Conservation (phyloP, 768 basidiomycete genomes). For the Crucibulum laeve region DNA sequence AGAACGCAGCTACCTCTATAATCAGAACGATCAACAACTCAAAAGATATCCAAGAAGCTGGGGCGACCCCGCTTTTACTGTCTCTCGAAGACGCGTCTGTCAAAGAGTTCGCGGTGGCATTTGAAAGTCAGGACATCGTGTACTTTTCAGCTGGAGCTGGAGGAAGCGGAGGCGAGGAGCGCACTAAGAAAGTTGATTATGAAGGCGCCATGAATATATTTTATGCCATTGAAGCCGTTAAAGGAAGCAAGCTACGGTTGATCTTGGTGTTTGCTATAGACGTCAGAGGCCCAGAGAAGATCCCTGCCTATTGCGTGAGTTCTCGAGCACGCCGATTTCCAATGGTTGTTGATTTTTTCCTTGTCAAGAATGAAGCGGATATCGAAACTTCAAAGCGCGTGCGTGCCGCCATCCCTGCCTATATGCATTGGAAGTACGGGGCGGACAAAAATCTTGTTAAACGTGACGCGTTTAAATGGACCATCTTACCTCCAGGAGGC, state of each 20-base stretch:
- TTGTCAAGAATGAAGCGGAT: slow-evolving; percentile 40
- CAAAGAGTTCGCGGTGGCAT: slow-evolving; percentile 39
- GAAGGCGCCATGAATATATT: slow-evolving; percentile 68
- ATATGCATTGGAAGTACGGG: slow-evolving; percentile 47
- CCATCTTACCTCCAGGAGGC: slow-evolving; percentile 62
- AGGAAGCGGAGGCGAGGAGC: slow-evolving; percentile 50
- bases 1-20: slow-evolving; percentile 47
- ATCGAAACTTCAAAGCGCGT: slow-evolving; percentile 33
- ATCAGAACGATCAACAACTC: slow-evolving; percentile 46
- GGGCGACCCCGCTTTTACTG: slow-evolving; percentile 45
- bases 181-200: slow-evolving; percentile 54
- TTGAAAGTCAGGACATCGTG: slow-evolving; percentile 38
- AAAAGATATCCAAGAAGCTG: slow-evolving; percentile 37
- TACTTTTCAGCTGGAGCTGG: slow-evolving; percentile 51
- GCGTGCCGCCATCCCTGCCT: slow-evolving; percentile 39
- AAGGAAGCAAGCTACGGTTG: slow-evolving; percentile 44
- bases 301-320: slow-evolving; percentile 50
- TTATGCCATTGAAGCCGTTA: slow-evolving; percentile 56
- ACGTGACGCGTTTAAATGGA: slow-evolving; percentile 59
- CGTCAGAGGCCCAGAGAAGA: slow-evolving; percentile 42
- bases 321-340: not conserved
- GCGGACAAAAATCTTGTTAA: slow-evolving; percentile 42
- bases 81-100: slow-evolving; percentile 51
- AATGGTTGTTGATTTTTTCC: not conserved
- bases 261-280: slow-evolving; percentile 60